Conservation (phyloP, 805 yeast species). For the Candida verbasci region DNA sequence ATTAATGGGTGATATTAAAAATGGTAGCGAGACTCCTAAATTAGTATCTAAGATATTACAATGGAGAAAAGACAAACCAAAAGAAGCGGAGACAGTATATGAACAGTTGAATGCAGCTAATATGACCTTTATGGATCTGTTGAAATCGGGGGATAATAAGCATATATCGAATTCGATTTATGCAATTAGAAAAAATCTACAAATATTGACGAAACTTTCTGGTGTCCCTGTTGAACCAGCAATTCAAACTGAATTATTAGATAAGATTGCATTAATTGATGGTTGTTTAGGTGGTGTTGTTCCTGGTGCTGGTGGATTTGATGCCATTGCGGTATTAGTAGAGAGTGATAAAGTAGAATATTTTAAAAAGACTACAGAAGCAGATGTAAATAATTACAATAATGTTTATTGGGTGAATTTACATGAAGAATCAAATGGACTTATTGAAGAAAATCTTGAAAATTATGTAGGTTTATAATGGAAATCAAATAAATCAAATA, state of each 20-base stretch:
- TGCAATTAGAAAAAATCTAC: slow-evolving; percentile 54
- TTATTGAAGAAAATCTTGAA: slow-evolving; percentile 42
- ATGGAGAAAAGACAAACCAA: slow-evolving; percentile 61
- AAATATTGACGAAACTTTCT: slow-evolving; percentile 55
- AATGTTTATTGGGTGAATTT: slow-evolving; percentile 66
- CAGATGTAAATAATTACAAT: slow-evolving; percentile 24
- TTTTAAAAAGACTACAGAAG: slow-evolving; percentile 16
- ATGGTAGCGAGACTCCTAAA: slow-evolving; percentile 93
- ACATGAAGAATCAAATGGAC: slow-evolving; percentile 57
- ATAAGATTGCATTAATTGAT: slow-evolving; percentile 40
- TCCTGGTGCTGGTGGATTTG: slow-evolving; percentile 98
- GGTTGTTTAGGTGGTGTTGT: slow-evolving; percentile 96
- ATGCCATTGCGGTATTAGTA: slow-evolving; percentile 78
- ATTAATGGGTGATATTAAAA: slow-evolving; percentile 89
- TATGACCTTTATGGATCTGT: slow-evolving; percentile 40
- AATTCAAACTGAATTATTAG: slow-evolving; percentile 65
- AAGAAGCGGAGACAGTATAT: slow-evolving; percentile 51
- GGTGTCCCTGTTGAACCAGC: slow-evolving; percentile 89
- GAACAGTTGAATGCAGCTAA: slow-evolving; percentile 55
- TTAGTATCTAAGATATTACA: slow-evolving; percentile 68
- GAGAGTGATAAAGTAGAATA: slow-evolving; percentile 38
- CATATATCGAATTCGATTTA: slow-evolving; percentile 27
- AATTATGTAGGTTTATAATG: slow-evolving; percentile 24
- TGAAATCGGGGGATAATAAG: slow-evolving; percentile 20
- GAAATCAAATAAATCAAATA: no score